Evolutionary conservation across 495 filamentous ascomycete species (phyloP), one percentile per base, ranked within the genome.

Genomic region (Hypoxylon rickii): DNA sequence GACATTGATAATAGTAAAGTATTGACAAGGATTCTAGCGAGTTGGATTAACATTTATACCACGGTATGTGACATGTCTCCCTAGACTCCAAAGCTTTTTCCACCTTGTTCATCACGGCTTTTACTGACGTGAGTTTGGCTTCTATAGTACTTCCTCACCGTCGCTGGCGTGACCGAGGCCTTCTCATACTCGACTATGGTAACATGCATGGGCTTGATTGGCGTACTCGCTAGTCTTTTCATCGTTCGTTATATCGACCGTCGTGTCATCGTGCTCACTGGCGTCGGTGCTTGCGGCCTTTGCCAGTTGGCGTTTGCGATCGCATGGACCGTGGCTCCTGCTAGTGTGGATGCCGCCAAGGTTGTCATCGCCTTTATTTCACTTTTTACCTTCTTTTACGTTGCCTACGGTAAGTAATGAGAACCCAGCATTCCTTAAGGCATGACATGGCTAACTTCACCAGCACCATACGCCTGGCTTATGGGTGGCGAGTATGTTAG

Each of bases 131-230:
- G n/a, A n/a, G n/a, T n/a, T n/a, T n/a, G n/a, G n/a, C n/a, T n/a
- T n/a, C n/a, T n/a, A n/a, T n/a, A n/a, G n/a, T 34, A 34, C 12
- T 82, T 79, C 63, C 79, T 82, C 50, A 68, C 76, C 22, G 79
- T 81, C 59, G 80, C 79, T 3, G 66, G 74, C 21, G 72, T 82
- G 19, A 73, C 73, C 5, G 66, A 74, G 32, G 73, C 80, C 1
- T 83, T 83, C 53, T 59, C 70, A 31, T 77, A 80, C 61, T 70
- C 75, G 17, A 73, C 76, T 44, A 78, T 81, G 41, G 63, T 83
- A 32, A 76, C 72, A n/a, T 73, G 72, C 13, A 64, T 80, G 19
- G 78, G 78, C 2, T 72, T 82, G 7, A 43, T 79, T 20, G 75
- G 72, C 24, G 76, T 80, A 48, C 43, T 82, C 5, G 39, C 77